Percentiles rank a stretch among this genome's conserved stretches.
Evolutionary conservation across 192 early-diverging fungal species (phyloP).

Genomic region (Coemansia sp.): DNA sequence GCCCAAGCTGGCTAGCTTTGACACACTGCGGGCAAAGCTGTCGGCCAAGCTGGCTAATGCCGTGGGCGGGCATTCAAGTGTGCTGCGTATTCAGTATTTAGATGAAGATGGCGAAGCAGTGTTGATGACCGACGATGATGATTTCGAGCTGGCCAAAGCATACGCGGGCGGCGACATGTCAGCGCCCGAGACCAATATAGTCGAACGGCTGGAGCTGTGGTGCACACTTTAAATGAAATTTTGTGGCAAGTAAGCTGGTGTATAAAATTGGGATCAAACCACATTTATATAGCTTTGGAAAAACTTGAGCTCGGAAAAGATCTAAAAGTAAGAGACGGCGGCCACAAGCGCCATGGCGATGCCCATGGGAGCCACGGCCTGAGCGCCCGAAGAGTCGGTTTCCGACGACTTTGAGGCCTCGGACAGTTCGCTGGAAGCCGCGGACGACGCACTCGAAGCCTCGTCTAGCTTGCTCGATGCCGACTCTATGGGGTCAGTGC

Average conservation of each 20-base stretch:
- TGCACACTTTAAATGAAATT: background rate
- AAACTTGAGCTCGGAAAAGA: too few relatives aligned
- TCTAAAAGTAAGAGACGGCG: too few relatives aligned
- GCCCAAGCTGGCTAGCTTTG: conserved; percentile 37
- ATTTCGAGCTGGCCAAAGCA: conserved; percentile 72
- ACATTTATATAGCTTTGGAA: too few relatives aligned
- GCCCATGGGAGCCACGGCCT: too few relatives aligned
- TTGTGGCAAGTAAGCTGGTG: background rate
- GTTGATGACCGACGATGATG: conserved; percentile 89
- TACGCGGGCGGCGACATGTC: conserved; percentile 56
- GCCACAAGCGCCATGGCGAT: too few relatives aligned
- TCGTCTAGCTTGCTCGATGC: too few relatives aligned
- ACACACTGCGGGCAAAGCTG: conserved; percentile 32
- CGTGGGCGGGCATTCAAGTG: conserved; percentile 7
- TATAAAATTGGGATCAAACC: too few relatives aligned
- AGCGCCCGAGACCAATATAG: conserved; percentile 40
- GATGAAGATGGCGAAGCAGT: conserved; percentile 85
- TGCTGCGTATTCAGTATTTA: conserved; percentile 71
- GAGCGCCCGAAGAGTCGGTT: too few relatives aligned
- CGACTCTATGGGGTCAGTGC: too few relatives aligned
- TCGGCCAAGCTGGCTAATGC: conserved; percentile 34
- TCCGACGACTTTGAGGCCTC: too few relatives aligned
- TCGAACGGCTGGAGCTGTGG: conserved; percentile 63
- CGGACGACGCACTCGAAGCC: too few relatives aligned
- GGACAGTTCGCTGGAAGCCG: too few relatives aligned